phyloP scores from a whole-genome alignment of 768 basidiomycete genomes.

The Tylopilus rubrobrunneus region DNA sequence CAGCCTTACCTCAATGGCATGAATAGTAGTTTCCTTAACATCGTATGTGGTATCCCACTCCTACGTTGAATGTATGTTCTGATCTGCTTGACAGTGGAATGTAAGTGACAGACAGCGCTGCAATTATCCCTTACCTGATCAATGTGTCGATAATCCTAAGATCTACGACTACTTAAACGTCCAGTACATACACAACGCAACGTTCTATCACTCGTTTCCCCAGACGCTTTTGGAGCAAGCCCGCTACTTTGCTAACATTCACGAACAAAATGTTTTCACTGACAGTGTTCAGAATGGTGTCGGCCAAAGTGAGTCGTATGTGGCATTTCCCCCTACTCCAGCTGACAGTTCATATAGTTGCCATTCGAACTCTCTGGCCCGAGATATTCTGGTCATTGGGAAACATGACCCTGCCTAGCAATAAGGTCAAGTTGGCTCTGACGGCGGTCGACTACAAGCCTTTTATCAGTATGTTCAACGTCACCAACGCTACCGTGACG shows the following conservation, averaged over 20 bases:
- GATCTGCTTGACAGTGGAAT: slow-evolving; percentile 54
- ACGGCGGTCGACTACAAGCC: slow-evolving; percentile 83
- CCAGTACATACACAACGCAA: slow-evolving; percentile 74
- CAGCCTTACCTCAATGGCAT: slow-evolving; percentile 67
- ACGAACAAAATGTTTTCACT: slow-evolving; percentile 73
- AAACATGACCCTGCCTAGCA: slow-evolving; percentile 68
- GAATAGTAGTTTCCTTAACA: slow-evolving; percentile 60
- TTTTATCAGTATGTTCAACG: slow-evolving; percentile 81
- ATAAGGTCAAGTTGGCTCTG: slow-evolving; percentile 73
- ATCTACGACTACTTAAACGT: slow-evolving; percentile 76
- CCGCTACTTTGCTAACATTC: slow-evolving; percentile 70
- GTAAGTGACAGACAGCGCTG: slow-evolving; percentile 37
- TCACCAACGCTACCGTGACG: slow-evolving; percentile 58
- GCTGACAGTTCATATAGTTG: slow-evolving; percentile 51
- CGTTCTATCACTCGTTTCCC: slow-evolving; percentile 69
- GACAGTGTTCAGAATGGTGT: slow-evolving; percentile 53
- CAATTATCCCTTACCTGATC: neutral
- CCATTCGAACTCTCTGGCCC: slow-evolving; percentile 71
- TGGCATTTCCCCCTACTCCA: neutral
- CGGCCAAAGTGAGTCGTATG: slow-evolving; percentile 61
- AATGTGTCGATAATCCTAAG: slow-evolving; percentile 30
- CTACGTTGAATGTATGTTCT: slow-evolving; percentile 4
- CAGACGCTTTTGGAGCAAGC: slow-evolving; percentile 68
- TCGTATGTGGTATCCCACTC: slow-evolving; percentile 40
- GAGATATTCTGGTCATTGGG: slow-evolving; percentile 69